phyloP scores from a whole-genome alignment of 164 flowering plant species.

The Hamamelis virginiana region DNA sequence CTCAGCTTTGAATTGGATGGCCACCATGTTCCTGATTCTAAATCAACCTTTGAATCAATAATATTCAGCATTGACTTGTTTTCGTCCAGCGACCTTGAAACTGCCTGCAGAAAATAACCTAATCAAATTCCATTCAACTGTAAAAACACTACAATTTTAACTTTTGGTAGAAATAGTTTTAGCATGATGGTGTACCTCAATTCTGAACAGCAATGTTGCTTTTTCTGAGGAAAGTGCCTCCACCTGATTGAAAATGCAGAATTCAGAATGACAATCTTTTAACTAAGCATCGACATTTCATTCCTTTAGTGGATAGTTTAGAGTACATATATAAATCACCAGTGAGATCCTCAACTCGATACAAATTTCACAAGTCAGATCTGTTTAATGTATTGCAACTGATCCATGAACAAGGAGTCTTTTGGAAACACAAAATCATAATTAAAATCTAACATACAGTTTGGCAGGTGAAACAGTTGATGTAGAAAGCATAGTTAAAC shows the following conservation, averaged over 20 bases:
- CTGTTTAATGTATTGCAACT: too few species aligned
- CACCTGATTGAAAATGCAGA: constrained; percentile 50
- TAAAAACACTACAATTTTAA: background rate
- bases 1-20: constrained; percentile 39
- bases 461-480: too few species aligned
- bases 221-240: constrained; percentile 93
- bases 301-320: too few species aligned
- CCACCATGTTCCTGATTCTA: constrained; percentile 66
- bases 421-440: too few species aligned
- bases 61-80: constrained; percentile 31
- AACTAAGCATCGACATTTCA: too few species aligned
- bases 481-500: too few species aligned
- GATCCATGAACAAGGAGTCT: too few species aligned
- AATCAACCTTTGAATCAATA: constrained; percentile 37
- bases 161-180: background rate
- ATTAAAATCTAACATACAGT: too few species aligned
- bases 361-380: too few species aligned
- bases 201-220: constrained; percentile 68
- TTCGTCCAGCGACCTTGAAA: constrained; percentile 74
- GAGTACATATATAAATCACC: too few species aligned
- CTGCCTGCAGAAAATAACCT: constrained; percentile 44
- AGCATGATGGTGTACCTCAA: constrained; percentile 62
- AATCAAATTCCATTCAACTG: background rate
- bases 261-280: background rate
- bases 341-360: too few species aligned